phyloP scores from a whole-genome alignment of 495 filamentous ascomycete species.

The Cenococcum geophilum region DNA sequence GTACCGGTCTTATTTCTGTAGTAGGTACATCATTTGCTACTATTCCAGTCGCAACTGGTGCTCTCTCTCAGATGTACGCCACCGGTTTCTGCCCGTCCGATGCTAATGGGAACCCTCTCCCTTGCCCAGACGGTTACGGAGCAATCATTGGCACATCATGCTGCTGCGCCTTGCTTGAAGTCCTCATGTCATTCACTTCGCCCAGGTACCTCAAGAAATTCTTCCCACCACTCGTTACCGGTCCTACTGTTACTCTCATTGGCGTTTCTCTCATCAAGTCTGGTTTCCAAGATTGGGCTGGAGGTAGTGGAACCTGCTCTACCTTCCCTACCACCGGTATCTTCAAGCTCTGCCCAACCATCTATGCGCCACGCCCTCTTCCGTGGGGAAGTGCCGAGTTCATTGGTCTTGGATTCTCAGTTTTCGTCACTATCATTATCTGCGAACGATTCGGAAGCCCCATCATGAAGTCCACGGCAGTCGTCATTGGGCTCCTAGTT shows the following conservation, averaged over 20 bases:
- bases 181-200: slow-evolving; percentile 68
- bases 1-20: slow-evolving; percentile 86
- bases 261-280: slow-evolving; percentile 56
- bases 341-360: slow-evolving; percentile 63
- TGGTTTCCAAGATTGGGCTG: slow-evolving; percentile 80
- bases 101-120: slow-evolving; percentile 57
- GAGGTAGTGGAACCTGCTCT: slow-evolving; percentile 62
- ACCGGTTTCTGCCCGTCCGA: slow-evolving; percentile 69
- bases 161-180: slow-evolving; percentile 66
- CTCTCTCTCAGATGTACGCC: slow-evolving; percentile 76
- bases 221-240: slow-evolving; percentile 87
- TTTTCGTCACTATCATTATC: slow-evolving; percentile 83
- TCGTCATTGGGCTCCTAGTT: slow-evolving; percentile 73
- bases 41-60: slow-evolving; percentile 75
- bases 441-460: slow-evolving; percentile 80
- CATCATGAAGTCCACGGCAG: slow-evolving; percentile 66
- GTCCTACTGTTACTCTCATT: slow-evolving; percentile 39
- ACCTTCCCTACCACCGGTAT: slow-evolving; percentile 48
- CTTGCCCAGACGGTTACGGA: slow-evolving; percentile 82
- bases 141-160: slow-evolving; percentile 71
- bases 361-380: slow-evolving; percentile 68
- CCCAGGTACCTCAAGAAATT: slow-evolving; percentile 63
- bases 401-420: slow-evolving; percentile 82
- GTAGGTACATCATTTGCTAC: slow-evolving; percentile 83
- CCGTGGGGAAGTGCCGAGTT: slow-evolving; percentile 86